These are phyloP conservation scores for Cordyceps cicadae DNA, from an alignment of 2,329 filamentous ascomycete genomes.

Conservation along the genomic window DNA sequence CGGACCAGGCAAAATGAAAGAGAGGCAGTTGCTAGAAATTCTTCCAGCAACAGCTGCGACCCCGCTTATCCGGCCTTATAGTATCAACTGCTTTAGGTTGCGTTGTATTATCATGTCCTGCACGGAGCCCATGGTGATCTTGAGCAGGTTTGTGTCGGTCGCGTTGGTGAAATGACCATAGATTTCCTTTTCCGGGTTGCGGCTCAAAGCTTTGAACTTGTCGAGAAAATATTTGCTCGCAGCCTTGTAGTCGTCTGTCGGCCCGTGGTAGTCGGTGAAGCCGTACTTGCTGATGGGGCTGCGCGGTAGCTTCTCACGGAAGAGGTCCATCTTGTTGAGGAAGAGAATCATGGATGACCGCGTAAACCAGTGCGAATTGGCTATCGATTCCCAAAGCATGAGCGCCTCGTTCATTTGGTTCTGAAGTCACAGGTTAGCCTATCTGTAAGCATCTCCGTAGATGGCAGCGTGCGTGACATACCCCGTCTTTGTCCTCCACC, in stretches of 20 bases:
- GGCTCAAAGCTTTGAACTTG: conserved; percentile 69
- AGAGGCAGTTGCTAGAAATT: not conserved
- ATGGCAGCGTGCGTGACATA: conserved; percentile 39
- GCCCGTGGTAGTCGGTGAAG: conserved; percentile 72
- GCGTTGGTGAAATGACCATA: conserved; percentile 56
- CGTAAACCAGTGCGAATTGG: conserved; percentile 80
- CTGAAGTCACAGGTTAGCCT: conserved; percentile 32
- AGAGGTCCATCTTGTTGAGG: conserved; percentile 81
- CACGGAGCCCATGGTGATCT: conserved; percentile 78
- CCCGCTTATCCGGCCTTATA: conserved; percentile 32
- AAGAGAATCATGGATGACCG: conserved; percentile 76
- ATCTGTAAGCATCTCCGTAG: not conserved
- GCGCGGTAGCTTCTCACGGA: conserved; percentile 64
- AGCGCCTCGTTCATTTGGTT: conserved; percentile 89
- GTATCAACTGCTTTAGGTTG: conserved; percentile 70
- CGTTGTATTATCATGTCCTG: conserved; percentile 84
- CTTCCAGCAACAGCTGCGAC: not conserved
- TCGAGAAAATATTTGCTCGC: conserved; percentile 76
- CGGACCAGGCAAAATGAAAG: not conserved
- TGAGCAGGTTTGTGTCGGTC: conserved; percentile 64
- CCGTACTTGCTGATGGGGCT: conserved; percentile 66
- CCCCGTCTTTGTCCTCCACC: conserved; percentile 91
- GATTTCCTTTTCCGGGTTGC: conserved; percentile 56
- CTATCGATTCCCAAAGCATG: conserved; percentile 80
- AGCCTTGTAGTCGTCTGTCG: conserved; percentile 61